Evolutionary conservation across 1,284 basidiomycete genomes (phyloP).

Genomic region (Malassezia psittaci): DNA sequence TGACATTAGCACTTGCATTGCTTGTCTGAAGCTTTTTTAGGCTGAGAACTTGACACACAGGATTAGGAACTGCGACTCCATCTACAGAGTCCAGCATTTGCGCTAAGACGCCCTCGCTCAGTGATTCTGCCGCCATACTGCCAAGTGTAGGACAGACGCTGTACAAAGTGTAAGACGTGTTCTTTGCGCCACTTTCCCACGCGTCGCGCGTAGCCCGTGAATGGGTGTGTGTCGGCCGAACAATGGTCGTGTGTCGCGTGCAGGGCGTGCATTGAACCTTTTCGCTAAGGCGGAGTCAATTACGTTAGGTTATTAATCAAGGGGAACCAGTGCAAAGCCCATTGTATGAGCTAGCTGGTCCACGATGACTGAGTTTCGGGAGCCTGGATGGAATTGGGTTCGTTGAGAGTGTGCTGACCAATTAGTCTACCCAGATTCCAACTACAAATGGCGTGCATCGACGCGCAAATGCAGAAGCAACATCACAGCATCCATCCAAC

Average conservation of each 20-base stretch:
- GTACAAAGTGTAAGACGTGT: too few species aligned
- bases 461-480: too few species aligned
- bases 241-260: background rate
- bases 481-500: too few species aligned
- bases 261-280: background rate
- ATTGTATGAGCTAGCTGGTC: background rate
- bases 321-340: too few species aligned
- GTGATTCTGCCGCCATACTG: conserved; percentile 18
- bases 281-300: too few species aligned
- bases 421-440: background rate
- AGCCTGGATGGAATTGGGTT: conserved; percentile 8
- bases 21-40: conserved; percentile 41
- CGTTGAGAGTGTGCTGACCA: background rate
- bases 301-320: too few species aligned
- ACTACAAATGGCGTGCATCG: too few species aligned
- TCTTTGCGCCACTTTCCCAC: too few species aligned
- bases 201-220: too few species aligned
- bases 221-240: too few species aligned
- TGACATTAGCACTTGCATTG: conserved; percentile 24
- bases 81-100: conserved; percentile 35
- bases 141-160: too few species aligned
- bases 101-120: conserved; percentile 34
- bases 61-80: conserved; percentile 25
- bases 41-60: conserved; percentile 43
- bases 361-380: background rate